These are phyloP conservation scores for Pythium inflatum DNA, from an alignment of 352 stramenopile genomes.

Conservation along the genomic window DNA sequence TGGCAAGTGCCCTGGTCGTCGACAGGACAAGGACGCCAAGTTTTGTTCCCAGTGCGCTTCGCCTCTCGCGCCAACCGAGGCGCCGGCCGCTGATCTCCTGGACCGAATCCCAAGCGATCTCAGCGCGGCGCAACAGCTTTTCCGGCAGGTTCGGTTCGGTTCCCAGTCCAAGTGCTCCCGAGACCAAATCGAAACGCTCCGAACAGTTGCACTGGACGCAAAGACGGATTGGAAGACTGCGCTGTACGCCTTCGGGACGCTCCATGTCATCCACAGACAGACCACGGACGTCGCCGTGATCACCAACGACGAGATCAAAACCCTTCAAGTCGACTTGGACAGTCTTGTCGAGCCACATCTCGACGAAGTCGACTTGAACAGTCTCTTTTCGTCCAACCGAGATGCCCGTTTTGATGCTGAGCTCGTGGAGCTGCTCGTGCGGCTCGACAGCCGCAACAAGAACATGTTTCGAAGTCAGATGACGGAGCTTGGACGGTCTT, in stretches of 20 bases:
- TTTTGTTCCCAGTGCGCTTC: neutral
- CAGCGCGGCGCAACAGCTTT: neutral
- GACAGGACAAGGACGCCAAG: neutral
- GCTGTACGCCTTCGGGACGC: neutral
- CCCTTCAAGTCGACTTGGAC: neutral
- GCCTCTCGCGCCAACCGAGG: neutral
- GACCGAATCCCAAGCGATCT: neutral
- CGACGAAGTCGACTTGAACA: neutral
- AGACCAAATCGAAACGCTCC: too few species aligned
- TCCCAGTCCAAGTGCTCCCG: neutral
- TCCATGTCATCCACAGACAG: neutral
- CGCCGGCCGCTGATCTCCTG: too few species aligned
- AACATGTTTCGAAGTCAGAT: neutral
- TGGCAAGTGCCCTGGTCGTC: neutral
- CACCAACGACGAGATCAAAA: neutral
- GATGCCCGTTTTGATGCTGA: neutral
- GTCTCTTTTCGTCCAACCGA: neutral
- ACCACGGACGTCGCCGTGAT: neutral
- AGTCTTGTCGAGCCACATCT: neutral
- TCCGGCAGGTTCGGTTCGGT: neutral
- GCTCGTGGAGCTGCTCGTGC: conserved; percentile 4
- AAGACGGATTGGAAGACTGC: neutral
- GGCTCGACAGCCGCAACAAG: neutral
- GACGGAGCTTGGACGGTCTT: neutral
- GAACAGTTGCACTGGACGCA: too few species aligned